These are phyloP conservation scores for Diplosphaera chodatii DNA, from an alignment of 139 green algal species.

Conservation along the genomic window DNA sequence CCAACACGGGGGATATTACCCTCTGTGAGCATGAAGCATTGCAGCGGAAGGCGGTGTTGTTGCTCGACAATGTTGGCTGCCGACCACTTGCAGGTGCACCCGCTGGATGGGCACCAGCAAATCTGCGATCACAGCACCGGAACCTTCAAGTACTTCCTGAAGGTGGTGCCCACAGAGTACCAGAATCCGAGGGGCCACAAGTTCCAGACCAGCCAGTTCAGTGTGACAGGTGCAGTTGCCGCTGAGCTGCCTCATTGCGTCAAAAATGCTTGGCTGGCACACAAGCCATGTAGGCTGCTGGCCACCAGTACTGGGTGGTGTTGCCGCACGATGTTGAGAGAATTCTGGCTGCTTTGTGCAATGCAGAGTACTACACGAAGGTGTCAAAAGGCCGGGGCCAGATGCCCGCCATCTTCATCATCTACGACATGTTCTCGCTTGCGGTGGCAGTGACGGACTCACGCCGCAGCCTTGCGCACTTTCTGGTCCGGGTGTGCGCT, in stretches of 20 bases:
- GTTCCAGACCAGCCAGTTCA: constrained; percentile 81
- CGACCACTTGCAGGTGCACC: constrained; percentile 52
- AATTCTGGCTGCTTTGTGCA: too few species aligned
- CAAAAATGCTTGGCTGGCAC: too few species aligned
- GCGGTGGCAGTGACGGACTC: constrained; percentile 38
- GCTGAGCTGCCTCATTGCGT: too few species aligned
- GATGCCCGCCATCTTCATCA: constrained; percentile 33
- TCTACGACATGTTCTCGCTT: constrained; percentile 74
- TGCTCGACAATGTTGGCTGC: too few species aligned
- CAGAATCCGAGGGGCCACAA: constrained; percentile 25
- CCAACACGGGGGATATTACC: too few species aligned
- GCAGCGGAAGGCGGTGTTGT: too few species aligned
- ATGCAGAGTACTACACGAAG: constrained; percentile 32
- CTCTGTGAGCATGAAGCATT: too few species aligned
- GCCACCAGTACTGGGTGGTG: too few species aligned
- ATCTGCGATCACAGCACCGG: constrained; percentile 42
- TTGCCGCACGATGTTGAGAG: too few species aligned
- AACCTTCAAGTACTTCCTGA: constrained; percentile 88
- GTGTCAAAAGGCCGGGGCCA: constrained; percentile 11
- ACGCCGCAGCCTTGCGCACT: constrained; percentile 53
- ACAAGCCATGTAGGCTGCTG: too few species aligned
- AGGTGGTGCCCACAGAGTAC: constrained; percentile 84
- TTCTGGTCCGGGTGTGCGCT: constrained; percentile 66
- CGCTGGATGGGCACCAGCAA: constrained; percentile 53
- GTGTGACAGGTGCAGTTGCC: constrained; percentile 62